Base-by-base conservation (phyloP, 2,329 filamentous ascomycete species). In the Salinomyces thailandicus region DNA sequence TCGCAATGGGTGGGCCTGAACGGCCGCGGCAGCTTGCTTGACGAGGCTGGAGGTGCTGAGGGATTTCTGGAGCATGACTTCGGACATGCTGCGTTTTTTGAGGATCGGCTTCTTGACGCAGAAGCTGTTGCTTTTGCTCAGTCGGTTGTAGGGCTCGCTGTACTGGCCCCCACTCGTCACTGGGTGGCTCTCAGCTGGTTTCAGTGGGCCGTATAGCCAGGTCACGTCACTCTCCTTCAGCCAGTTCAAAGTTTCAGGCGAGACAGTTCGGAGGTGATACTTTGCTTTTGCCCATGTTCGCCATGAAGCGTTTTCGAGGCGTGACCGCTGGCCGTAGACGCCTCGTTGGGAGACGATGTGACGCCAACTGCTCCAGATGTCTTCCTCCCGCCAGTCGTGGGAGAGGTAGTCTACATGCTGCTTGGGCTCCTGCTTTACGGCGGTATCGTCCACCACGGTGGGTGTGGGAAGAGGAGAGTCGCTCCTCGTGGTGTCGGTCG, bases 301-400 rank as follows among this genome's bases (percentile, higher is more conserved):
- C 91, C 91, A 98, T 0, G 86, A 94, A 3, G 91, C 91, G 61
- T 98, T 96, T 61, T 96, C 91, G 18, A 96, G 63, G 33, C 91
- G 72, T 20, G 79, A 79, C 22, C 81, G 75, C 58, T 95, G 89
- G 49, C 76, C 78, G 47, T 93, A 93, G 36, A 84, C 74, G 41
- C 77, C 77, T 50, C 81, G 72, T 52, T 85, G 82, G 18, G 82
- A 79, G 12, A 87, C 78, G 50, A 96, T 85, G 57, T 93, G 91
- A 55, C 86, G 79, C 91, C 91, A 96, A 1, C 89, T 95, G 5
- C 84, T 81, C 87, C 87, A 96, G 17, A 96, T 93, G 61, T 98
- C 89, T 60, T 96, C 87, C 61, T 95, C 86, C 45, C 75, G 77
- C 85, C 89, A 94, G 43, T 89, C 77, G 55, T 96, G 84, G 13